Base-by-base conservation (phyloP, 129 eudicot genomes). In the Scalesia atractyloides region DNA sequence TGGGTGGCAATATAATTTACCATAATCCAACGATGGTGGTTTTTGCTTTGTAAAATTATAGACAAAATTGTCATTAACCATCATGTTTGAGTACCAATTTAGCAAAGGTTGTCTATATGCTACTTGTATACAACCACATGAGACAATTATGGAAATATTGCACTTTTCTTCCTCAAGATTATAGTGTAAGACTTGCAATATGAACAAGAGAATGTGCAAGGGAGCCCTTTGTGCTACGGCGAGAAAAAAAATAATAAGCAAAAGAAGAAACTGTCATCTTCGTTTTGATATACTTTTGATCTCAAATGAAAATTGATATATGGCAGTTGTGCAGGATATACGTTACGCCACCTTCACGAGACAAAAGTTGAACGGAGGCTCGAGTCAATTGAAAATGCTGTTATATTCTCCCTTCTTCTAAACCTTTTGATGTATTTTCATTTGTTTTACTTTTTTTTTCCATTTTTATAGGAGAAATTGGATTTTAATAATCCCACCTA, bases 331-430 rank as follows among this genome's bases (percentile, higher is more conserved):
- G 83, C 86, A 94, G 99, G 99, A 49, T 94, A 94, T 80, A 73
- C 89, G 11, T 59, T 94, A 67, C 99, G 94, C 22, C 97, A 90
- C 57, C 71, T 80, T 69, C 99, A 94, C 37, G 90, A 94, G 19
- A 82, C 86, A 64, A 88, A 77, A 82, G 97, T 94, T 44, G 96
- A 84, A 63, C 82, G 57, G 66, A 82, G 92, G 82, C 97, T 94
- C 14, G 89, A 94, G 66, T 86, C 94, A 1, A 94, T 94, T 24
- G 99, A 94, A 78, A 83, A 83, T 79, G 88, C 91, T 76, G 99
- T 94, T 78, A 81, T 80, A 37, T 58, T 66, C 30, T 3, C 33
- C 9, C 54, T 73, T 24, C 15, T 7, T 70, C 47, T 22, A 77
- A 68, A 57, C 37, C 53, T 39, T 64, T 34, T 37, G 39, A 39